phyloP scores from a whole-genome alignment of 2,329 filamentous ascomycete genomes.

The Botrytis aclada region DNA sequence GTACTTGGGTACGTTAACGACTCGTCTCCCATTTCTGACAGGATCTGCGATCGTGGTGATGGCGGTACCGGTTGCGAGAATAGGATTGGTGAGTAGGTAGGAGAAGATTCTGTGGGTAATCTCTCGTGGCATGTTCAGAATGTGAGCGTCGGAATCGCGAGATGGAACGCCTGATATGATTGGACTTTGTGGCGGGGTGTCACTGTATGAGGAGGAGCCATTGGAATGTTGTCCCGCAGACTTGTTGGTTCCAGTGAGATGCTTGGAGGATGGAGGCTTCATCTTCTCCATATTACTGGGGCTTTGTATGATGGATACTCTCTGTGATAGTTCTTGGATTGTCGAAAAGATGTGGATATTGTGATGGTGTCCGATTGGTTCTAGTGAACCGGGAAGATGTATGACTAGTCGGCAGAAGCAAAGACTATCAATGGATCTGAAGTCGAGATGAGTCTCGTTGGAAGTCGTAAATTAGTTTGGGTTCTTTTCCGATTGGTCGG shows the following conservation, averaged over 20 bases:
- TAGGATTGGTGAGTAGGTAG: background rate
- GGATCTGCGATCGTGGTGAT: background rate
- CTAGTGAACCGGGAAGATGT: no score
- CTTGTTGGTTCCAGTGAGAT: no score
- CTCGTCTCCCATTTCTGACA: background rate
- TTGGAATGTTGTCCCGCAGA: no score
- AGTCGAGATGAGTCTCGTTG: background rate
- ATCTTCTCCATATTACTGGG: background rate
- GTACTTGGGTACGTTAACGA: background rate
- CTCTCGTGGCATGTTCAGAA: background rate
- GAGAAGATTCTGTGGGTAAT: background rate
- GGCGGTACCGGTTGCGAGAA: background rate
- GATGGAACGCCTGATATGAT: background rate
- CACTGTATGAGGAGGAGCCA: fast-evolving
- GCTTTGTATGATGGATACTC: background rate
- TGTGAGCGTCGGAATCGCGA: background rate
- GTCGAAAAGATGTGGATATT: background rate
- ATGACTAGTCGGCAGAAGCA: background rate
- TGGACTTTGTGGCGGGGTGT: fast-evolving
- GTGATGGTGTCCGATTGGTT: background rate
- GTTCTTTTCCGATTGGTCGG: background rate
- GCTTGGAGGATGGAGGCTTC: background rate
- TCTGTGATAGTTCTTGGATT: background rate
- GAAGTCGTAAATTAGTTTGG: background rate
- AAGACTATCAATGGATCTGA: background rate